Base-by-base conservation (phyloP, 257 asterid species). In the Paulownia fortunei region DNA sequence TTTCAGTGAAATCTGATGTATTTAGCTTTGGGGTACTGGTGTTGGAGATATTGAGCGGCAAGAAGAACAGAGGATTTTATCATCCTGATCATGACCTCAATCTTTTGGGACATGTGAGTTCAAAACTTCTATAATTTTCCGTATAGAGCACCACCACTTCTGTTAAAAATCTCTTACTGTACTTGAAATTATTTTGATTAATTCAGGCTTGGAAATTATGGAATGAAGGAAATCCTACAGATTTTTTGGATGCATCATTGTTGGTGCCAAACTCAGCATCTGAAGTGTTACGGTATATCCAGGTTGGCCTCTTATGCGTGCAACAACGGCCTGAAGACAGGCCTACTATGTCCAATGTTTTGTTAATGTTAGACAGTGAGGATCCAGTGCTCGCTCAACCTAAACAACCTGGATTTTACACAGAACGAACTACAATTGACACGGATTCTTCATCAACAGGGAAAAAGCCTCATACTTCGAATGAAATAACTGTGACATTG, bases 301-400 rank as follows among this genome's bases (percentile, higher is more conserved):
- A 87, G 11, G 84, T 87, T 0, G 90, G 88, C 8, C 82, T 87
- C 12, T 80, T 87, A 77, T 87, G 90, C 37, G 90, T 87, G 34
- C 91, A 87, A 58, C 84, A 87, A 55, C 83, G 77, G 27, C 84
- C 84, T 0, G 91, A 84, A 74, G 88, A 87, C 65, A 79, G 91
- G 66, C 91, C 91, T 37, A 82, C 70, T 16, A 87, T 87, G 91
- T 76, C 87, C 37, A 82, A 81, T 18, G 86, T 80, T 6, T 75
- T 87, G 6, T 56, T 82, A 54, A 84, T 82, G 88, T 47, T 87
- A 44, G 82, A 83, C 46, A 87, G 86, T 0, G 87, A 87, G 60
- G 59, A 46, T 72, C 79, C 78, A 26, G 63, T 80, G 30, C 72
- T 84, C 42, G 70, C 87, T 26, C 88, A 84, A 36, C 91, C 91